These are phyloP conservation scores for Tremella fuciformis DNA, from an alignment of 768 basidiomycete species.

Conservation along the genomic window DNA sequence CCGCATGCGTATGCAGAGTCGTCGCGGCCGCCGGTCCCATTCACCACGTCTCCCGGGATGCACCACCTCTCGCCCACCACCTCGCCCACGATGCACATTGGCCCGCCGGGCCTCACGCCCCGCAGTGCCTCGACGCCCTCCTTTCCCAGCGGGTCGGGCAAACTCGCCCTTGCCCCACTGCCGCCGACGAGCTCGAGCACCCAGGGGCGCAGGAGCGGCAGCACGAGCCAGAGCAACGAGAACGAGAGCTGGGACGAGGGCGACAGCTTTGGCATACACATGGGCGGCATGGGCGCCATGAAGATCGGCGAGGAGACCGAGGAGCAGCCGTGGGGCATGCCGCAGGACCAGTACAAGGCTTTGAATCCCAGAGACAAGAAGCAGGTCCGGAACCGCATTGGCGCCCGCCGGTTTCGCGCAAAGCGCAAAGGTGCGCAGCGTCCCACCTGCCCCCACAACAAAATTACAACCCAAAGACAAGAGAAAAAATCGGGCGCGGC, in stretches of 20 bases:
- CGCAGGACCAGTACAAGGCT: constrained; percentile 42
- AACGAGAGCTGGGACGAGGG: constrained; percentile 33
- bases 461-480: no score
- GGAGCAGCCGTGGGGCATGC: constrained; percentile 46
- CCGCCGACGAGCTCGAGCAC: constrained; percentile 18
- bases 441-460: neutral
- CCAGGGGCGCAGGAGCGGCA: constrained; percentile 20
- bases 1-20: constrained; percentile 26
- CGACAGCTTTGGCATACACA: neutral
- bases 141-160: constrained; percentile 15
- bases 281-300: neutral
- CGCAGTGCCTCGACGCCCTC: constrained; percentile 30
- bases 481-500: no score
- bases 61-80: constrained; percentile 33
- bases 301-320: constrained; percentile 15
- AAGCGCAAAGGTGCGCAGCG: constrained; percentile 34
- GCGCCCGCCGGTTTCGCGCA: constrained; percentile 24
- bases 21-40: constrained; percentile 15
- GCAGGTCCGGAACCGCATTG: constrained; percentile 43
- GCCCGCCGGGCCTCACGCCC: constrained; percentile 19
- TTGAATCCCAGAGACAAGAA: constrained; percentile 45
- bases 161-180: neutral
- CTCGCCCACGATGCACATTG: constrained; percentile 32
- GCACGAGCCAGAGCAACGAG: constrained; percentile 13
- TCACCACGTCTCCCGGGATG: constrained; percentile 24